A percentile compares a stretch with the other conserved stretches of the same genome.
Conservation (phyloP, 1,139 yeast species). For the Sugiyamaella novakii region DNA sequence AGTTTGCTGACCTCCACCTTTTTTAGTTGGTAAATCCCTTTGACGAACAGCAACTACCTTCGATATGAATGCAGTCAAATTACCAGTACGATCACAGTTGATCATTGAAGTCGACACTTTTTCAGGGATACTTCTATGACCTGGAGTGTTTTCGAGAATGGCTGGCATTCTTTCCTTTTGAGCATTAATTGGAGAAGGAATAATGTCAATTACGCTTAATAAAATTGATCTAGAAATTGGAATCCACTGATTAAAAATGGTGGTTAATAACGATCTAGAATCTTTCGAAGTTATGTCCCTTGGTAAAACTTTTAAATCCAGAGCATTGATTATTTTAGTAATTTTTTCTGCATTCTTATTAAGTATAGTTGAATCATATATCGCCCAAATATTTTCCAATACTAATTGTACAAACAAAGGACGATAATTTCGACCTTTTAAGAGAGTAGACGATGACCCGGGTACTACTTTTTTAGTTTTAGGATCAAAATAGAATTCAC, state of each 20-base stretch:
- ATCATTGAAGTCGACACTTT: conserved; percentile 58
- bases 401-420: conserved; percentile 88
- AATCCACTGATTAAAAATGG: conserved; percentile 91
- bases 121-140: conserved; percentile 53
- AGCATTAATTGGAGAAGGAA: conserved; percentile 81
- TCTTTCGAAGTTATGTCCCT: conserved; percentile 84
- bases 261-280: conserved; percentile 58
- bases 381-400: conserved; percentile 89
- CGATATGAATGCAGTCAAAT: conserved; percentile 81
- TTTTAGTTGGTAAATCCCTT: conserved; percentile 65
- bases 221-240: conserved; percentile 87
- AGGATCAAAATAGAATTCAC: conserved; percentile 86
- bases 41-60: conserved; percentile 85
- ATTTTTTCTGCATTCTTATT: conserved; percentile 71
- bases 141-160: conserved; percentile 61
- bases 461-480: conserved; percentile 73
- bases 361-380: conserved; percentile 69
- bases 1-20: conserved; percentile 20
- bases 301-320: conserved; percentile 68
- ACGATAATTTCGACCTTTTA: conserved; percentile 55
- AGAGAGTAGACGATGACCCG: conserved; percentile 46
- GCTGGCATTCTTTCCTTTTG: conserved; percentile 72
- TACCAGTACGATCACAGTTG: conserved; percentile 63
- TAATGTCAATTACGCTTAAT: conserved; percentile 76
- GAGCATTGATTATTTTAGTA: conserved; percentile 70